Evolutionary conservation across 768 basidiomycete genomes (phyloP), one percentile per base, ranked within the genome.

Genomic region (Cystofilobasidium macerans): DNA sequence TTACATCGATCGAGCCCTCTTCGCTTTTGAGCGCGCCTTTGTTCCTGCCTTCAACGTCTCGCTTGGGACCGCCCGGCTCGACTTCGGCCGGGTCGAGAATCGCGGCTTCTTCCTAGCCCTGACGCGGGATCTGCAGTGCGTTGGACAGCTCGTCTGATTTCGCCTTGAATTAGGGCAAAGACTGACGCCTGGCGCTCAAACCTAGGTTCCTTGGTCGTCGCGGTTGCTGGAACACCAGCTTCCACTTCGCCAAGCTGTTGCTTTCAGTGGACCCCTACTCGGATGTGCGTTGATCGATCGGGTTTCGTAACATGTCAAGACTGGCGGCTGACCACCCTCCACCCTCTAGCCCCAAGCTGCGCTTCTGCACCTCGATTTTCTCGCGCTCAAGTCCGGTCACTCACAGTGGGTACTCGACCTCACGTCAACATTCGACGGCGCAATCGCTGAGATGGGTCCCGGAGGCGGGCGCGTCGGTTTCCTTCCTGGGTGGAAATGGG

Each of bases 81-180:
- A 94, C 72, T 99, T 97, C 73, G 85, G 89, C 69, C 81, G 78
- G 16, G 87, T 95, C 14, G 93, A 97, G 76, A 97, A 94, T 71
- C 80, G 94, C 45, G 88, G 90, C 0, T 88, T 99, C 76, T 97
- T 87, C 78, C 82, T 94, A 9, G 91, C 88, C 1, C 69, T 95
- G 1, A 88, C 91, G 70, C 81, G 91, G 64, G 86, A 89, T 72
- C 81, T 92, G 2, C 82, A 84, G 87, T 91, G 75, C 69, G 86
- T 67, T 38, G n/a, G n/a, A n/a, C n/a, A n/a, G n/a, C n/a, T n/a
- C n/a, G n/a, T n/a, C 57, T 24, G 40, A 24, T 43, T 8, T 22
- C 64, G 32, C 24, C 40, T 61, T 54, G 35, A 14, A 24, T 16
- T 42, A 13, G 36, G 47, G 54, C 61, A 42, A 20, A 62, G 62